These are phyloP conservation scores for Oidiodendron maius DNA, from an alignment of 495 filamentous ascomycete genomes.

Conservation along the genomic window DNA sequence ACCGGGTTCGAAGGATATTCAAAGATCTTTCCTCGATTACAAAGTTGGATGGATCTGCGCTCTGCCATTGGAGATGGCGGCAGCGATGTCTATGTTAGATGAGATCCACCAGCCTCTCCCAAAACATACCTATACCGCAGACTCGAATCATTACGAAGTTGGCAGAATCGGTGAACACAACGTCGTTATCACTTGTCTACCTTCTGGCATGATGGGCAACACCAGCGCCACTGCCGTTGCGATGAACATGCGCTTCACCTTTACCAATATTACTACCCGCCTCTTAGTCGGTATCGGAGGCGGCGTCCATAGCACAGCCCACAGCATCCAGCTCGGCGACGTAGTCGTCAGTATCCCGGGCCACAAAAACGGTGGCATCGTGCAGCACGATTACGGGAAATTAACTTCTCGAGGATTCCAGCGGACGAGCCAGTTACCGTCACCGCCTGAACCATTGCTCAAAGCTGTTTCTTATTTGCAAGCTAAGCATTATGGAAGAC, in stretches of 20 bases:
- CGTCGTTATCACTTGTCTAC: slow-evolving; percentile 30
- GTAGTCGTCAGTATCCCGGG: slow-evolving; percentile 25
- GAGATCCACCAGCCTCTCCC: slow-evolving; percentile 20
- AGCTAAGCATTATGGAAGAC: neutral
- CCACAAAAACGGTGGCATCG: slow-evolving; percentile 17
- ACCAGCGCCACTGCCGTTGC: slow-evolving; percentile 26
- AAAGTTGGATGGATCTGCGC: slow-evolving; percentile 45
- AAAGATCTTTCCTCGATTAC: slow-evolving; percentile 21
- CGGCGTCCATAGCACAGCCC: slow-evolving; percentile 26
- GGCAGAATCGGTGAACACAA: slow-evolving; percentile 30
- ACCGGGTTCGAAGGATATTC: neutral
- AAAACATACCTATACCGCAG: slow-evolving; percentile 4
- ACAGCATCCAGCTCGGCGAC: slow-evolving; percentile 38
- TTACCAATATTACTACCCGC: slow-evolving; percentile 29
- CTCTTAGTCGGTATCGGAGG: slow-evolving; percentile 42
- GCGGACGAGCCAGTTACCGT: slow-evolving; percentile 21
- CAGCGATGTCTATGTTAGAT: slow-evolving; percentile 40
- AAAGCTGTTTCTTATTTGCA: neutral
- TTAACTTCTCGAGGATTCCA: slow-evolving; percentile 22
- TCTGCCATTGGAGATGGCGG: slow-evolving; percentile 37
- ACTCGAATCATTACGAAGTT: slow-evolving; percentile 28
- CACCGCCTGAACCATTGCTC: neutral
- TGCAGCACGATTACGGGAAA: slow-evolving; percentile 28
- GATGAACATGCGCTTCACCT: slow-evolving; percentile 27
- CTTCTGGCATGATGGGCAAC: slow-evolving; percentile 25